Evolutionary conservation across 306 rosid genomes (phyloP), one percentile per base, ranked within the genome.

Genomic region (Datisca glomerata): DNA sequence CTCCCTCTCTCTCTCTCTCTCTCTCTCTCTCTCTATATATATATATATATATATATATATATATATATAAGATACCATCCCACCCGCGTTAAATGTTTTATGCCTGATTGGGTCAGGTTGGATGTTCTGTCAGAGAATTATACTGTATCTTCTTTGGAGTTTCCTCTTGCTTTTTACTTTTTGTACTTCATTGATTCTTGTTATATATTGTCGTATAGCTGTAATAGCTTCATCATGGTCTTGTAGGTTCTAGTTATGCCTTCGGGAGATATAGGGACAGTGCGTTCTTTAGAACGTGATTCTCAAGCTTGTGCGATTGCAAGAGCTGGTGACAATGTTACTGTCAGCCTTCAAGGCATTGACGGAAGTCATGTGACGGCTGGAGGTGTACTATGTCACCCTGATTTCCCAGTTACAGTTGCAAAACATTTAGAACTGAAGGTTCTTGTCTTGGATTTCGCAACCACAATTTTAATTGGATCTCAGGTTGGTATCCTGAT

Each of bases 331-430:
- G 98, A 89, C 64, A 89, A 68, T 45, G 81, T 89, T 15, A 67
- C 84, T 34, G 86, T 89, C 52, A 64, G 65, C 4, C 67, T 89
- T 64, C 83, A 84, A 54, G 96, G 84, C 63, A 63, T 89, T 18
- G 93, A 80, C 46, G 76, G 54, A 33, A 70, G 57, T 58, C 68
- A 60, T 47, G 91, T 84, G 52, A 68, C 54, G 64, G 73, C 96
- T 15, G 98, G 98, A 21, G 95, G 81, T 7, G 95, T 89, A 12
- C 71, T 89, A 20, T 89, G 98, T 68, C 96, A 89, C 69, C 98
- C 95, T 20, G 80, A 72, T 69, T 84, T 80, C 62, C 98, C 95
- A 4, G 84, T 78, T 59, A 47, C 64, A 9, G 49, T 73, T 41
- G 73, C 95, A 42, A 89, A 64, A 44, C 91, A 66, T 64, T 73